Evolutionary conservation across 257 asterid genomes (phyloP).

Genomic region (Solanum microdontum): DNA sequence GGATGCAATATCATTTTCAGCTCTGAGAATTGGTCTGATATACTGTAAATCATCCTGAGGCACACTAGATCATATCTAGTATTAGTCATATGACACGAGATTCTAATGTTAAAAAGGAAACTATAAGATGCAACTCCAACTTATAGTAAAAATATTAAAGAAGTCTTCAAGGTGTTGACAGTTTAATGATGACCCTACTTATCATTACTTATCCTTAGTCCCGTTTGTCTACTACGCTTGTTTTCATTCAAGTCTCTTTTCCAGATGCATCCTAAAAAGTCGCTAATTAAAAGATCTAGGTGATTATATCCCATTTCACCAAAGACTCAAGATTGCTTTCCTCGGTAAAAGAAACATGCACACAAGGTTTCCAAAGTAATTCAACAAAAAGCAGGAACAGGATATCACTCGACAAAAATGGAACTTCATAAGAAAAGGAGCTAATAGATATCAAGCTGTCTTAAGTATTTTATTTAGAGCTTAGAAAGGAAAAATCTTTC

Average conservation of each 20-base stretch:
- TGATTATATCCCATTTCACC: not conserved
- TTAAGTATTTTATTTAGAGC: not conserved
- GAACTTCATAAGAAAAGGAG: not conserved
- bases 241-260: not conserved
- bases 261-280: not conserved
- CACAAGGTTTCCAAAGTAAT: not conserved
- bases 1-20: slow-evolving; percentile 81
- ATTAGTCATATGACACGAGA: slow-evolving; percentile 39
- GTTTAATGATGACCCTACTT: not conserved
- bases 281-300: not conserved
- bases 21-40: slow-evolving; percentile 97
- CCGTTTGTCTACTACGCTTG: not conserved
- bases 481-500: not conserved
- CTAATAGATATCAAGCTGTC: not conserved
- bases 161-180: not conserved
- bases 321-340: not conserved
- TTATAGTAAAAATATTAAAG: slow-evolving; percentile 3
- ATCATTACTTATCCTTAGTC: not conserved
- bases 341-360: not conserved
- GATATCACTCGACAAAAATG: not conserved
- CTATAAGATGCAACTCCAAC: slow-evolving; percentile 16
- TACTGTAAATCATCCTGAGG: slow-evolving; percentile 99
- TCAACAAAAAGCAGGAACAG: not conserved
- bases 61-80: slow-evolving; percentile 69
- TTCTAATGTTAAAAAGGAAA: not conserved